A percentile compares a stretch with the other conserved stretches of the same genome.
phyloP scores from a whole-genome alignment of 805 yeast genomes.

The Sungouiella blattae region DNA sequence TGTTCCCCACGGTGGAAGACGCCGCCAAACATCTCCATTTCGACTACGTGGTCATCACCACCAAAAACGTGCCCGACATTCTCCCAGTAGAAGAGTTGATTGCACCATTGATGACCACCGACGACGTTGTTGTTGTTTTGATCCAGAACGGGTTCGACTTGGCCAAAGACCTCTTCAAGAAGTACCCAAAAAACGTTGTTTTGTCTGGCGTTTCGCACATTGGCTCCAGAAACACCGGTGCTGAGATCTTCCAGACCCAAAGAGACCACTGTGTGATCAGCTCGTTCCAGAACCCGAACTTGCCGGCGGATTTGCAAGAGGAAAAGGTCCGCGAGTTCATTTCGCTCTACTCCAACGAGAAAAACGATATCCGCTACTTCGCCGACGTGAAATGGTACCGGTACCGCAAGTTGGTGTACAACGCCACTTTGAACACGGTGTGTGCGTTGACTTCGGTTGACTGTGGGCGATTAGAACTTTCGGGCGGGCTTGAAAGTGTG shows the following conservation, averaged over 20 bases:
- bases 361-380: conserved; percentile 28
- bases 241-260: conserved; percentile 47
- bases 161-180: conserved; percentile 51
- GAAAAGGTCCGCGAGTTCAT: conserved; percentile 21
- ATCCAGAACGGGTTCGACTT: conserved; percentile 67
- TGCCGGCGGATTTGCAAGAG: conserved; percentile 9
- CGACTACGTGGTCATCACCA: conserved; percentile 31
- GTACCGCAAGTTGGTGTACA: conserved; percentile 39
- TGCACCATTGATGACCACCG: conserved; percentile 31
- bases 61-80: conserved; percentile 32
- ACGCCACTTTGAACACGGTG: conserved; percentile 33
- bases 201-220: conserved; percentile 64
- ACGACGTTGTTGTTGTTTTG: too few species aligned
- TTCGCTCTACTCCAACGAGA: conserved; percentile 25
- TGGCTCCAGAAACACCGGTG: conserved; percentile 52
- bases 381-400: conserved; percentile 28
- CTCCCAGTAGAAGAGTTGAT: conserved; percentile 38
- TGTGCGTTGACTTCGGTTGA: conserved; percentile 33
- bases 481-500: conserved; percentile 25
- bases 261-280: conserved; percentile 50
- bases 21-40: conserved; percentile 25
- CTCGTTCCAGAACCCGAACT: conserved; percentile 37
- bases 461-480: conserved; percentile 33
- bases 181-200: conserved; percentile 48
- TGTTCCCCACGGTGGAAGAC: conserved; percentile 46